Evolutionary conservation across 768 basidiomycete species (phyloP).

Genomic region (Hypholoma sublateritium): DNA sequence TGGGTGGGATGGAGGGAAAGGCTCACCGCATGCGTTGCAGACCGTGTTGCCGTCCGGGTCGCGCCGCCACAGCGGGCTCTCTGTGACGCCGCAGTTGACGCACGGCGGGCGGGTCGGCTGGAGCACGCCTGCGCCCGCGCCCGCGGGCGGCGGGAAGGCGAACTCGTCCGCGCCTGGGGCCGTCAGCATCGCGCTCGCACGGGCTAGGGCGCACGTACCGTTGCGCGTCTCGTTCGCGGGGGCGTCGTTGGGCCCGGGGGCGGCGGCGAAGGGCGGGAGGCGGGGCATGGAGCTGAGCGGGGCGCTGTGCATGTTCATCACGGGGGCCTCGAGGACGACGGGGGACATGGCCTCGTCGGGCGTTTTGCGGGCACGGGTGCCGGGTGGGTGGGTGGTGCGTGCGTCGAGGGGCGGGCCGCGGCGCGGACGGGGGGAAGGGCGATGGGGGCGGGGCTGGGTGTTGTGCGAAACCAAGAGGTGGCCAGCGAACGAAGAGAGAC

Average conservation of each 20-base stretch:
- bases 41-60: constrained; percentile 80
- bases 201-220: constrained; percentile 17
- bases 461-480: constrained; percentile 23
- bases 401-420: neutral
- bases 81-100: constrained; percentile 73
- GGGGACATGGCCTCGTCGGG: constrained; percentile 45
- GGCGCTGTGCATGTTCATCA: constrained; percentile 48
- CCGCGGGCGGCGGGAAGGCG: constrained; percentile 11
- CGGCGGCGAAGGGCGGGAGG: constrained; percentile 43
- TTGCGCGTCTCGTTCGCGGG: constrained; percentile 23
- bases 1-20: constrained; percentile 24
- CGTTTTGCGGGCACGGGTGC: neutral
- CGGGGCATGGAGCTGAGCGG: constrained; percentile 43
- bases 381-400: constrained; percentile 1
- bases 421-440: neutral
- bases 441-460: constrained; percentile 17
- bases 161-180: constrained; percentile 25
- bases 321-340: constrained; percentile 56
- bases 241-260: constrained; percentile 20
- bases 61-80: constrained; percentile 84
- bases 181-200: constrained; percentile 2
- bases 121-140: constrained; percentile 17
- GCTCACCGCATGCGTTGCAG: constrained; percentile 91
- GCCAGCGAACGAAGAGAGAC: constrained; percentile 15
- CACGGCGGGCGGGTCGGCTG: constrained; percentile 50